Conservation (phyloP, 176 grass and related monocot species). For the Oryza meridionalis region DNA sequence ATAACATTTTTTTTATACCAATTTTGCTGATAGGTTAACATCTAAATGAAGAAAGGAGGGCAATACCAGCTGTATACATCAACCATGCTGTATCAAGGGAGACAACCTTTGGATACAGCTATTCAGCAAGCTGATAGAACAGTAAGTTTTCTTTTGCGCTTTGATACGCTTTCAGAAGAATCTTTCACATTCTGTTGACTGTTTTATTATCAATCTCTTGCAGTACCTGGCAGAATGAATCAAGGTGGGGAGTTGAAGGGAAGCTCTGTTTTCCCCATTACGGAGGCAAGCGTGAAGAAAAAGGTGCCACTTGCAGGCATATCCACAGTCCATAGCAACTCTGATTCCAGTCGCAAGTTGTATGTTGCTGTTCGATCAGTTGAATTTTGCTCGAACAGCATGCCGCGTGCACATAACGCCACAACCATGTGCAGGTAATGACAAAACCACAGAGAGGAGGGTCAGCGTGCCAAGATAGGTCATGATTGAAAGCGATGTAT, state of each 20-base stretch:
- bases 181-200: neutral
- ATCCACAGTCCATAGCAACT: constrained; percentile 37
- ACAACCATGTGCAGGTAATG: constrained; percentile 17
- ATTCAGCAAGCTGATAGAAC: constrained; percentile 24
- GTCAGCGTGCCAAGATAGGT: constrained; percentile 33
- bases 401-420: neutral
- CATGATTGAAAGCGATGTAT: constrained; percentile 44
- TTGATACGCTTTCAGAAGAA: constrained; percentile 23
- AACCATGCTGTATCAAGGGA: constrained; percentile 10
- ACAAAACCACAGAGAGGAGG: constrained; percentile 13
- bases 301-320: constrained; percentile 30
- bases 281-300: constrained; percentile 37
- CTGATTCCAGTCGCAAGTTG: constrained; percentile 23
- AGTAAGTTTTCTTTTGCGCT: neutral
- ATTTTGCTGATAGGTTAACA: constrained; percentile 33
- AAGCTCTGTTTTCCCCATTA: constrained; percentile 31
- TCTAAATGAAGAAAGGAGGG: neutral
- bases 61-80: constrained; percentile 27
- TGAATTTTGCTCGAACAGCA: constrained; percentile 36
- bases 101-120: constrained; percentile 3
- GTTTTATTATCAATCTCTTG: constrained; percentile 29
- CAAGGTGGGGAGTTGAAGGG: constrained; percentile 21
- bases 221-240: constrained; percentile 24
- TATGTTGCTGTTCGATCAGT: constrained; percentile 40
- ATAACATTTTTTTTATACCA: neutral